phyloP scores from a whole-genome alignment of 1,284 basidiomycete genomes.

The Ceratobasidium sp. region DNA sequence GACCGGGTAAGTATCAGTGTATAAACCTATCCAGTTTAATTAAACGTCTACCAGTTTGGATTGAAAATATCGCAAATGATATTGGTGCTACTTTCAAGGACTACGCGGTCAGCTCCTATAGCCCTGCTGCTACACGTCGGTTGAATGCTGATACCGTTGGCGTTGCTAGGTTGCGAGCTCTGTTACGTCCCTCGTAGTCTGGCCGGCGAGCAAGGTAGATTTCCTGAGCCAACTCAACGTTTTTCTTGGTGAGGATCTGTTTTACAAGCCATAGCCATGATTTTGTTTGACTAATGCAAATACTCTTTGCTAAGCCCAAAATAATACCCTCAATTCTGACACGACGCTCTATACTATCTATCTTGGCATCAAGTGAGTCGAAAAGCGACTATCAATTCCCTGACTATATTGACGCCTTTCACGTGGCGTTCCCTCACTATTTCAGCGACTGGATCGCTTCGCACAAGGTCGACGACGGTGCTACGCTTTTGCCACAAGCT shows the following conservation, averaged over 20 bases:
- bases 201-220: constrained; percentile 54
- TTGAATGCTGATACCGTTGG: no score
- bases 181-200: constrained; percentile 57
- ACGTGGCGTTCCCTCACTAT: not conserved
- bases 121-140: no score
- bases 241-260: constrained; percentile 4
- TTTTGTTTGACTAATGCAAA: no score
- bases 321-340: constrained; percentile 55
- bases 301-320: constrained; percentile 50
- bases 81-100: constrained; percentile 60
- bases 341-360: constrained; percentile 60
- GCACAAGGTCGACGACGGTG: constrained; percentile 54
- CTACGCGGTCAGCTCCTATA: constrained; percentile 59
- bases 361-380: constrained; percentile 54
- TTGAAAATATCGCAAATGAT: constrained; percentile 57
- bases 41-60: constrained; percentile 54
- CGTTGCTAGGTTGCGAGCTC: constrained; percentile 56
- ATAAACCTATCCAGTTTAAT: no score
- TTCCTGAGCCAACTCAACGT: constrained; percentile 56
- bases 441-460: constrained; percentile 52
- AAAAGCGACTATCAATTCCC: not conserved
- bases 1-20: constrained; percentile 47
- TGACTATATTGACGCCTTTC: not conserved
- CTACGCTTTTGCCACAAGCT: constrained; percentile 56
- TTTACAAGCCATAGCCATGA: constrained; percentile 11